These are phyloP conservation scores for Elaeis guineensis DNA, from an alignment of 176 grass and related monocot species.

Conservation along the genomic window DNA sequence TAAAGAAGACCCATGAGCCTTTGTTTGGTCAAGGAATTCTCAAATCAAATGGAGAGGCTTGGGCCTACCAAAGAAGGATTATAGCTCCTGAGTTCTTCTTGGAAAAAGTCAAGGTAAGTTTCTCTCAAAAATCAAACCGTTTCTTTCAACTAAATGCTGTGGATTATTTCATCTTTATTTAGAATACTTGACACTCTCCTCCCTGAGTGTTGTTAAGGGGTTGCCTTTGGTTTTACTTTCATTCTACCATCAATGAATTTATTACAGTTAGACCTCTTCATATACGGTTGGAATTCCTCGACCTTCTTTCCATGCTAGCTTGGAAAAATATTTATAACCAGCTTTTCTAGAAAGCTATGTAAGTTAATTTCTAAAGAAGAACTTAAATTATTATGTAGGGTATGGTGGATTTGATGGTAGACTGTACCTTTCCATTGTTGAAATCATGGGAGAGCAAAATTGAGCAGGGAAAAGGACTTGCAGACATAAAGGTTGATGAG, in stretches of 20 bases:
- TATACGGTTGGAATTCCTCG: too few relatives aligned
- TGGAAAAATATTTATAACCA: too few relatives aligned
- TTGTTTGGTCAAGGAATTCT: constrained; percentile 84
- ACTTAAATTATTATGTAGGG: constrained; percentile 25
- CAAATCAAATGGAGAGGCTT: constrained; percentile 73
- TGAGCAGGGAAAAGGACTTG: constrained; percentile 34
- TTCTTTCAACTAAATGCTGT: too few relatives aligned
- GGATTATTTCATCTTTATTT: too few relatives aligned
- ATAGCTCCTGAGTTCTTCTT: constrained; percentile 89
- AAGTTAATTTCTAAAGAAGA: too few relatives aligned
- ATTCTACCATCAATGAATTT: too few relatives aligned
- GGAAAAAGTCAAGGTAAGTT: constrained; percentile 80
- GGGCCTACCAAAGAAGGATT: constrained; percentile 82
- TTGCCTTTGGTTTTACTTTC: too few relatives aligned
- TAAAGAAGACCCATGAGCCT: constrained; percentile 86
- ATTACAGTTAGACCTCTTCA: too few relatives aligned
- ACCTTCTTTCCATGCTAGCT: too few relatives aligned
- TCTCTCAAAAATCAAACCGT: neutral
- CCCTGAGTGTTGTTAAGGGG: too few relatives aligned
- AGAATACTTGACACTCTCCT: too few relatives aligned
- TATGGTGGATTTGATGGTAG: constrained; percentile 96
- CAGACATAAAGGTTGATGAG: constrained; percentile 77
- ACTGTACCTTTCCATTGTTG: constrained; percentile 58
- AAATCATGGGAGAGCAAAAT: constrained; percentile 56
- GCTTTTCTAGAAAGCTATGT: too few relatives aligned